phyloP scores from a whole-genome alignment of 2,329 filamentous ascomycete species.

The Talaromyces atroroseus region DNA sequence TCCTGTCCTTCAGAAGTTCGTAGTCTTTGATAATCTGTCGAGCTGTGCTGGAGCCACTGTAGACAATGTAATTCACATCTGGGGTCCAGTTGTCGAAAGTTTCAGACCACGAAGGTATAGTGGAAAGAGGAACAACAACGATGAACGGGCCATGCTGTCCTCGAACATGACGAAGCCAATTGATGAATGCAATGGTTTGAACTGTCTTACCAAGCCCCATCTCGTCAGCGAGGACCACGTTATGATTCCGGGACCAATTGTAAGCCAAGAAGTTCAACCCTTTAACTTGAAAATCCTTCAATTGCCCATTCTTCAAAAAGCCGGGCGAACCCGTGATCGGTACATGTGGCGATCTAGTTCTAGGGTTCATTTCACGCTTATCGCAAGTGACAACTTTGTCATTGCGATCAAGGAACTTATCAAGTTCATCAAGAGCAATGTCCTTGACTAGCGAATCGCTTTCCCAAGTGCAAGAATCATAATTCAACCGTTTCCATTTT shows the following conservation, averaged over 20 bases:
- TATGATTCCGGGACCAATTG: slow-evolving; percentile 91
- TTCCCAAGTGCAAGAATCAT: slow-evolving; percentile 96
- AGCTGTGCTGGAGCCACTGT: slow-evolving; percentile 82
- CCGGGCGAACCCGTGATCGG: slow-evolving; percentile 73
- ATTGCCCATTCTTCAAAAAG: slow-evolving; percentile 77
- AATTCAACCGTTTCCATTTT: slow-evolving; percentile 94
- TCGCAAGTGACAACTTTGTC: slow-evolving; percentile 77
- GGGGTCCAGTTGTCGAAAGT: slow-evolving; percentile 96
- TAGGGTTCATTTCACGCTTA: slow-evolving; percentile 66
- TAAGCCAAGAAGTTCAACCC: slow-evolving; percentile 93
- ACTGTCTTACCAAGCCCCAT: slow-evolving; percentile 99
- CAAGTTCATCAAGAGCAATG: slow-evolving; percentile 82
- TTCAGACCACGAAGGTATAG: slow-evolving; percentile 96
- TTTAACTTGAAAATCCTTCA: slow-evolving; percentile 88
- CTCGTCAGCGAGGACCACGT: slow-evolving; percentile 95
- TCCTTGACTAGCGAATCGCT: slow-evolving; percentile 65
- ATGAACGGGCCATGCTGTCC: slow-evolving; percentile 91
- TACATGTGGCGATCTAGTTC: slow-evolving; percentile 67
- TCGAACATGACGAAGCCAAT: slow-evolving; percentile 88
- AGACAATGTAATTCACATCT: slow-evolving; percentile 94
- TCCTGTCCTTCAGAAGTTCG: slow-evolving; percentile 80
- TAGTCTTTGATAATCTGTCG: slow-evolving; percentile 84
- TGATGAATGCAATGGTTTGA: slow-evolving; percentile 93
- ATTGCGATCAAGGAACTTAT: slow-evolving; percentile 80
- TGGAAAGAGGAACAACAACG: slow-evolving; percentile 93